Conservation (phyloP, 2,329 filamentous ascomycete genomes). For the Meredithiella fracta region DNA sequence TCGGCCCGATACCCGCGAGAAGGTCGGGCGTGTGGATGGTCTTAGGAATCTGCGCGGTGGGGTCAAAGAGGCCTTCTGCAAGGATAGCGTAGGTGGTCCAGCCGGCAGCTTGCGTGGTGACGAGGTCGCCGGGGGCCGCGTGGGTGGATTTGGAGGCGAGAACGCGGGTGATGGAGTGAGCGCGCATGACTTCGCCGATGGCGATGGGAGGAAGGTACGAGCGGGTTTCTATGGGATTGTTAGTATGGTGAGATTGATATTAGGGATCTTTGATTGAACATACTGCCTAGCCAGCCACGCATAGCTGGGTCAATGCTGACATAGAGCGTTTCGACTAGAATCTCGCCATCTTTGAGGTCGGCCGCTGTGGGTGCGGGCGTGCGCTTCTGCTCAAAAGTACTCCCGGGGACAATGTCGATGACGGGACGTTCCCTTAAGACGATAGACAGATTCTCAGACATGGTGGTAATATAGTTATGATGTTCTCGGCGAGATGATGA, state of each 20-base stretch:
- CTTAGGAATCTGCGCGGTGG: slow-evolving; percentile 25
- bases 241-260: not conserved
- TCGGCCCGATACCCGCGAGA: slow-evolving; percentile 46
- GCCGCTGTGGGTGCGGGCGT: slow-evolving; percentile 33
- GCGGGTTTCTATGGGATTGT: slow-evolving; percentile 23
- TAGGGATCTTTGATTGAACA: slow-evolving; percentile 13
- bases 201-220: slow-evolving; percentile 54
- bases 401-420: slow-evolving; percentile 42
- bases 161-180: slow-evolving; percentile 41
- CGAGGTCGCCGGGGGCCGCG: slow-evolving; percentile 40
- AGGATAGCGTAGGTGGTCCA: slow-evolving; percentile 53
- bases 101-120: slow-evolving; percentile 33
- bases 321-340: slow-evolving; percentile 45
- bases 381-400: slow-evolving; percentile 21
- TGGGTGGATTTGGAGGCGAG: slow-evolving; percentile 40
- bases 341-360: slow-evolving; percentile 45
- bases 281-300: slow-evolving; percentile 52
- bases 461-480: not conserved
- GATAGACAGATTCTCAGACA: slow-evolving; percentile 28
- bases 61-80: slow-evolving; percentile 32
- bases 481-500: not conserved
- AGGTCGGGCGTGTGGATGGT: slow-evolving; percentile 37
- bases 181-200: slow-evolving; percentile 53
- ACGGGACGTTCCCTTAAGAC: slow-evolving; percentile 48
- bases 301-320: slow-evolving; percentile 61